Base-by-base conservation (phyloP, 225 moss, liverwort and hornwort species). In the Marchantia polymorpha region DNA sequence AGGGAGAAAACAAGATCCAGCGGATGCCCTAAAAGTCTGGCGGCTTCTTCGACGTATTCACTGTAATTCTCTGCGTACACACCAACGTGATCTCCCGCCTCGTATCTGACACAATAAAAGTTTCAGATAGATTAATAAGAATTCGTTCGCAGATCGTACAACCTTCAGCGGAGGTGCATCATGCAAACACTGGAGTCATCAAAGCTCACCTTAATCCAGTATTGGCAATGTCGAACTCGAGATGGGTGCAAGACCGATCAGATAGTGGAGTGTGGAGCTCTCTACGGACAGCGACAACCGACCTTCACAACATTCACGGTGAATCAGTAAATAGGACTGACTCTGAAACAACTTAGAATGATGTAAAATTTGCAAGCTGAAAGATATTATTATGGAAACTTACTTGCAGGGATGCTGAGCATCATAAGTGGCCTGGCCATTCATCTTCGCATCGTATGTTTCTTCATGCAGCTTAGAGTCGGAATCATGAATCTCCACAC, bases 31-130 rank as follows among this genome's bases (percentile, higher is more conserved):
- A 99, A 83, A 23, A 93, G 80, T 16, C 81, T 76, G 22, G 89
- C 92, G 31, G 92, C 93, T 70, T 93, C 93, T 54, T 90, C 88
- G 10, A 99, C 94, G 71, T 88, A 88, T 47, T 95, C 93, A 22
- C 49, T 78, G 8, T 83, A 64, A 39, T 99, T 99, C 16, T 93
- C 85, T 20, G 92, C 91, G 61, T 80, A 93, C 49, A 99, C 92
- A 14, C 94, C 97, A 20, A 99, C 86, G 27, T 99, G 97, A 78
- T 99, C 97, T 19, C 97, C 97, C 6, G 93, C 90, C 53, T 99
- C 92, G 69, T 99, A 99, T 9, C 87, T 88, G 69, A 15, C 53
- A 29, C 29, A 27, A 1, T 25, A n/a, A 16, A 12, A 17, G 12
- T 20, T 7, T 10, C 60, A 65, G 27, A 11, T 4, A 14, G 10